phyloP scores from a whole-genome alignment of 192 early-diverging fungal genomes.

The Linnemannia schmuckeri region DNA sequence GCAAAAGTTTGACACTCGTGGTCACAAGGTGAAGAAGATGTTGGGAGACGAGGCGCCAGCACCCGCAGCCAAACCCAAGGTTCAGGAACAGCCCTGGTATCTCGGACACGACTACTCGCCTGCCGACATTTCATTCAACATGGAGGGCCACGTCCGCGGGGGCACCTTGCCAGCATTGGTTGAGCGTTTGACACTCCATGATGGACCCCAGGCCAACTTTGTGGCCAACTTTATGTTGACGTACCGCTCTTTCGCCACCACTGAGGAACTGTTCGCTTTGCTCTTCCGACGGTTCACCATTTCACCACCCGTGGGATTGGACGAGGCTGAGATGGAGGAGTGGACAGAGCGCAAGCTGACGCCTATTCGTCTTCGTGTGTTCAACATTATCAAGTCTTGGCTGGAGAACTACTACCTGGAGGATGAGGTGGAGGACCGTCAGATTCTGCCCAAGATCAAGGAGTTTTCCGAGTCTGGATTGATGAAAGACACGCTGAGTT shows the following conservation, averaged over 20 bases:
- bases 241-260: slow-evolving; percentile 92
- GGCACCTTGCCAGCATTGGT: slow-evolving; percentile 89
- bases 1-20: slow-evolving; percentile 28
- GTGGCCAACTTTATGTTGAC: slow-evolving; percentile 92
- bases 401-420: slow-evolving; percentile 91
- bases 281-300: slow-evolving; percentile 86
- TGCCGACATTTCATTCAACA: slow-evolving; percentile 85
- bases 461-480: slow-evolving; percentile 77
- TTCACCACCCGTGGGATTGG: slow-evolving; percentile 76
- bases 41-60: slow-evolving; percentile 68
- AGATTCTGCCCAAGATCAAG: slow-evolving; percentile 76
- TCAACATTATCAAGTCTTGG: slow-evolving; percentile 97
- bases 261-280: slow-evolving; percentile 79
- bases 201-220: slow-evolving; percentile 86
- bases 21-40: slow-evolving; percentile 68
- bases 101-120: slow-evolving; percentile 81
- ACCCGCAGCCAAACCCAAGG: slow-evolving; percentile 33
- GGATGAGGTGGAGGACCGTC: slow-evolving; percentile 77
- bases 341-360: slow-evolving; percentile 92
- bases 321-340: slow-evolving; percentile 70
- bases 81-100: slow-evolving; percentile 77
- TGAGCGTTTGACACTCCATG: slow-evolving; percentile 92
- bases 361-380: slow-evolving; percentile 93
- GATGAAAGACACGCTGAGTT: slow-evolving; percentile 80
- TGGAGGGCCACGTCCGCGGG: slow-evolving; percentile 91